phyloP scores from a whole-genome alignment of 2,329 filamentous ascomycete species.

The Calonectria pteridis region DNA sequence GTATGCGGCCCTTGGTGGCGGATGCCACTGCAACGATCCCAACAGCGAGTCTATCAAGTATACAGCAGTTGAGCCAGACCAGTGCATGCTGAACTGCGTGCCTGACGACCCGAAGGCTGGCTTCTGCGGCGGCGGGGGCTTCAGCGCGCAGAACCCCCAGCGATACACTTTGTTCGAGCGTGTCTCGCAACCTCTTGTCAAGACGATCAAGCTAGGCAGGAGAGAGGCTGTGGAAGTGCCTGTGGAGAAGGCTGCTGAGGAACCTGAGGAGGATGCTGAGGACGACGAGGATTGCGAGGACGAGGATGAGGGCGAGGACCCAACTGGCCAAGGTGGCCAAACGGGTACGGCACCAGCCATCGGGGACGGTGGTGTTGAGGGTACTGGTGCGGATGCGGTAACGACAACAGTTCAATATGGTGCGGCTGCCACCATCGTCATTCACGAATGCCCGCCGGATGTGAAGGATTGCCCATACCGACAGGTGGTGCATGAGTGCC shows the following conservation, averaged over 20 bases:
- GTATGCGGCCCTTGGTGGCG: conserved; percentile 40
- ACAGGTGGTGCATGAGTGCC: not conserved
- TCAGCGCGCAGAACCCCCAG: conserved; percentile 16
- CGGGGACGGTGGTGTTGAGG: not conserved
- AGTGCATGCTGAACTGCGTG: conserved; percentile 39
- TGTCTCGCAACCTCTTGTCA: not conserved
- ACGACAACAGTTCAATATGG: not conserved
- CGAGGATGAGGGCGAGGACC: not conserved
- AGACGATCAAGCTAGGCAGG: not conserved
- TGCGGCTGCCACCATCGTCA: not conserved
- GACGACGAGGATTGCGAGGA: not conserved
- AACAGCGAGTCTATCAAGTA: conserved; percentile 11
- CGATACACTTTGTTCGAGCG: conserved; percentile 32
- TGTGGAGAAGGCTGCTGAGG: not conserved
- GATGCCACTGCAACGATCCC: conserved; percentile 41
- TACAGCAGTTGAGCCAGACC: conserved; percentile 32
- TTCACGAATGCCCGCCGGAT: not conserved
- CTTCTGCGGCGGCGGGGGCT: conserved; percentile 40
- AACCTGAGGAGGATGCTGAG: not conserved
- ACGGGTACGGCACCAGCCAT: not conserved
- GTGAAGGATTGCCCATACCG: not conserved
- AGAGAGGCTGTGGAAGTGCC: not conserved
- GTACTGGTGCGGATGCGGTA: not conserved
- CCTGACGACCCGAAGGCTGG: conserved; percentile 31
- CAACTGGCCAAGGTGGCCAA: not conserved